Percentiles rank a stretch among this genome's conserved stretches.
phyloP scores from a whole-genome alignment of 495 filamentous ascomycete genomes.

The Tuber indicum region DNA sequence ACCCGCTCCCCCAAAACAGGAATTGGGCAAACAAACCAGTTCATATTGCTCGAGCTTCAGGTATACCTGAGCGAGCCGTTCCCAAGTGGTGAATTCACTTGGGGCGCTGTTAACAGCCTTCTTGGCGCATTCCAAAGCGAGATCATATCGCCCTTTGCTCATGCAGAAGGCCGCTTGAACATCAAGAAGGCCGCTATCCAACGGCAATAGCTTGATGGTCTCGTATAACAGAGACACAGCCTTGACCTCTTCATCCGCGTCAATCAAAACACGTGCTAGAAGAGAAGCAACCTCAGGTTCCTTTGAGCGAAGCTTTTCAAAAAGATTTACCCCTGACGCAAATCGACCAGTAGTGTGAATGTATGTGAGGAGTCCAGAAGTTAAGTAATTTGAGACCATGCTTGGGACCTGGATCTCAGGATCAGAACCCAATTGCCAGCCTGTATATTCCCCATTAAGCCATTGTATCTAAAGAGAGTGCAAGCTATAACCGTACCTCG shows the following conservation, averaged over 20 bases:
- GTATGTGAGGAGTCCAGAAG: constrained; percentile 89
- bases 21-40: constrained; percentile 39
- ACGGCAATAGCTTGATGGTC: constrained; percentile 79
- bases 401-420: constrained; percentile 97
- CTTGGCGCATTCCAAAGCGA: constrained; percentile 89
- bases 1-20: background rate
- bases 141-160: constrained; percentile 72
- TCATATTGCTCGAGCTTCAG: constrained; percentile 91
- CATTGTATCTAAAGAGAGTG: constrained; percentile 3
- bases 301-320: constrained; percentile 84
- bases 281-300: constrained; percentile 93
- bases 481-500: constrained; percentile 54
- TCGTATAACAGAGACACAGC: constrained; percentile 83
- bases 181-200: constrained; percentile 93
- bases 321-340: constrained; percentile 92
- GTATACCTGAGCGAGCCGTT: constrained; percentile 84
- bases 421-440: constrained; percentile 92
- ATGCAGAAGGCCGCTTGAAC: constrained; percentile 89
- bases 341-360: constrained; percentile 94
- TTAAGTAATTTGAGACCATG: constrained; percentile 97
- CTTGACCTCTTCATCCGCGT: constrained; percentile 92
- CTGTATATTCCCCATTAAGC: constrained; percentile 45
- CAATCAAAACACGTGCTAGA: constrained; percentile 77
- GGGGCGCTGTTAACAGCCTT: constrained; percentile 88
- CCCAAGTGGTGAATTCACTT: constrained; percentile 96